Conservation (phyloP, 768 basidiomycete species). For the Hemileccinum impolitum region DNA sequence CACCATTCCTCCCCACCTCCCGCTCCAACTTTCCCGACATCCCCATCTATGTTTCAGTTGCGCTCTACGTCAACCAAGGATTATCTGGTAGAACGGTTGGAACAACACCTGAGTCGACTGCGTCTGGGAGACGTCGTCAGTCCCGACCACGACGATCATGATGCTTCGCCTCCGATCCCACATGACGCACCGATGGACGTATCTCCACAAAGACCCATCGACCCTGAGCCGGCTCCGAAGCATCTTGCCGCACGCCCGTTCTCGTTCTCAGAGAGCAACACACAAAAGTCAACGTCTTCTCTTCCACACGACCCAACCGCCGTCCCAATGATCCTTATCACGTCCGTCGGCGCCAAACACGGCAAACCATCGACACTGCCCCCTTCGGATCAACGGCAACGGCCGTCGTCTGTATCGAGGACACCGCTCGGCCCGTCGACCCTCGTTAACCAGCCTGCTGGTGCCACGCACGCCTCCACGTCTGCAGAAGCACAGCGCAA, state of each 20-base stretch:
- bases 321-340: constrained; percentile 23
- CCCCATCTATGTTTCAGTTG: constrained; percentile 19
- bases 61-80: constrained; percentile 17
- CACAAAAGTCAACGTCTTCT: neutral
- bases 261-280: too few relatives aligned
- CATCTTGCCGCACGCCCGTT: too few relatives aligned
- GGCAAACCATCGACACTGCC: constrained; percentile 15
- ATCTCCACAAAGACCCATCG: neutral
- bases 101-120: constrained; percentile 18
- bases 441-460: constrained; percentile 6
- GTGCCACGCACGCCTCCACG: neutral
- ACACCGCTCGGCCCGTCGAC: constrained; percentile 14
- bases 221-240: neutral
- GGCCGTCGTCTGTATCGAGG: neutral
- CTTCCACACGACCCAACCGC: neutral
- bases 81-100: constrained; percentile 21
- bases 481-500: neutral
- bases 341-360: constrained; percentile 25
- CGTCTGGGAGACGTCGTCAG: constrained; percentile 13
- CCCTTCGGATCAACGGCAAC: constrained; percentile 3
- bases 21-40: constrained; percentile 9
- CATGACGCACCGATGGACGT: constrained; percentile 6
- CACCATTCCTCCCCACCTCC: neutral
- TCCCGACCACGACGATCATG: neutral
- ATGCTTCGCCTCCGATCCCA: neutral